Conservation (phyloP, 78 protist genomes). For the Speleostelium caveatum region DNA sequence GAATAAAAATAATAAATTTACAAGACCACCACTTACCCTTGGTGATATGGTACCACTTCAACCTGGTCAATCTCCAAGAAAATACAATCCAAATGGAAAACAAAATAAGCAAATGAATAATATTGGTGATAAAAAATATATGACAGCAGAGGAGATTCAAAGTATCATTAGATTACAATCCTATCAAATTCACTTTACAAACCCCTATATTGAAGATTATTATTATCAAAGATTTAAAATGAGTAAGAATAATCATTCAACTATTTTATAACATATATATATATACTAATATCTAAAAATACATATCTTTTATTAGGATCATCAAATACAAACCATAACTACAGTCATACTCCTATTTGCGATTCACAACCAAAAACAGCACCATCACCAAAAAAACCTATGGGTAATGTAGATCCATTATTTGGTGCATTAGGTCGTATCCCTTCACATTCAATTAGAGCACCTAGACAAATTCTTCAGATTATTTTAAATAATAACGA, state of each 20-base stretch:
- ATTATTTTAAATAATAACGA: slow-evolving; percentile 37
- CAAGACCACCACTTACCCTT: slow-evolving; percentile 24
- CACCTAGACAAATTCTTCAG: slow-evolving; percentile 78
- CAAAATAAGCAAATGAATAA: neutral
- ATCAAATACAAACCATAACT: slow-evolving; percentile 9
- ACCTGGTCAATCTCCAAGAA: neutral
- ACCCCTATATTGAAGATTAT: slow-evolving; percentile 81
- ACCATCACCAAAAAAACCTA: slow-evolving; percentile 24
- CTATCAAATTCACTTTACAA: slow-evolving; percentile 76
- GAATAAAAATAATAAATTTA: slow-evolving; percentile 22
- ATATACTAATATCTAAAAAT: neutral
- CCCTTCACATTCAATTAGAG: slow-evolving; percentile 84
- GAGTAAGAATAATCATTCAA: slow-evolving; percentile 1
- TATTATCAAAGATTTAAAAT: slow-evolving; percentile 65
- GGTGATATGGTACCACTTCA: slow-evolving; percentile 41
- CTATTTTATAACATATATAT: neutral
- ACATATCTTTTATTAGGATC: neutral
- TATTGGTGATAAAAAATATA: slow-evolving; percentile 51
- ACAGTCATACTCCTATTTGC: slow-evolving; percentile 69
- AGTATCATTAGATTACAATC: slow-evolving; percentile 71
- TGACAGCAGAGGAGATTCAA: slow-evolving; percentile 82
- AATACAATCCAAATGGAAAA: neutral
- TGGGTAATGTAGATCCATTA: slow-evolving; percentile 52
- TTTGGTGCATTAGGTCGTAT: slow-evolving; percentile 79
- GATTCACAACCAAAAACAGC: slow-evolving; percentile 67